Evolutionary conservation across 495 filamentous ascomycete species (phyloP).

Genomic region (Pseudomonodictys pantanalensis): DNA sequence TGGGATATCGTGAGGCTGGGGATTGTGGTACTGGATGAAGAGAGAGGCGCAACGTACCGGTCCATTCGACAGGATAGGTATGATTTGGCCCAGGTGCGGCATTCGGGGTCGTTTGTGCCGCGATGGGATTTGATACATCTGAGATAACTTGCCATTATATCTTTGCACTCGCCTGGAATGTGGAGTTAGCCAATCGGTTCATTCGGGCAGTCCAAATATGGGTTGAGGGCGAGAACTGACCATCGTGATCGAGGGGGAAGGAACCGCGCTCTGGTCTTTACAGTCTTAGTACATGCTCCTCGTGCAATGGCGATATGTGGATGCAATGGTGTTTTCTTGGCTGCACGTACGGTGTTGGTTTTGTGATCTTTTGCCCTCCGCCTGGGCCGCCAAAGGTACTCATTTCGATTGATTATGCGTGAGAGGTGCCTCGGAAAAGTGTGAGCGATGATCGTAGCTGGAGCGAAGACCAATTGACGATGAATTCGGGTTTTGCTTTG

Average conservation of each 20-base stretch:
- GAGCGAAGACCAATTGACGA: no score
- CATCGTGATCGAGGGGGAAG: slow-evolving; percentile 95
- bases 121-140: slow-evolving; percentile 75
- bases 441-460: no score
- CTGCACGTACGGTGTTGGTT: slow-evolving; percentile 71
- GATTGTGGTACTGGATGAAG: background rate
- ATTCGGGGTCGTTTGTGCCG: slow-evolving; percentile 82
- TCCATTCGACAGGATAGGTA: slow-evolving; percentile 96
- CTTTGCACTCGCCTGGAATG: slow-evolving; percentile 81
- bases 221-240: slow-evolving; percentile 46
- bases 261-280: slow-evolving; percentile 86
- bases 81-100: slow-evolving; percentile 76
- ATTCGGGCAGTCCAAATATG: background rate
- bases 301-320: background rate
- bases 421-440: no score
- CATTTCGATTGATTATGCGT: slow-evolving; percentile 21
- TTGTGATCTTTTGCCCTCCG: slow-evolving; percentile 61
- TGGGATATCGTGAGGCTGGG: slow-evolving; percentile 4
- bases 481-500: no score
- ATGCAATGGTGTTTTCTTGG: background rate
- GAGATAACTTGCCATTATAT: slow-evolving; percentile 78
- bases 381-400: slow-evolving; percentile 72
- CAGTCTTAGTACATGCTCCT: background rate
- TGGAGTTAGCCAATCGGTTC: slow-evolving; percentile 1
- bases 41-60: slow-evolving; percentile 55